phyloP scores from a whole-genome alignment of 2,329 filamentous ascomycete genomes.

The Didymosphaeria variabile region DNA sequence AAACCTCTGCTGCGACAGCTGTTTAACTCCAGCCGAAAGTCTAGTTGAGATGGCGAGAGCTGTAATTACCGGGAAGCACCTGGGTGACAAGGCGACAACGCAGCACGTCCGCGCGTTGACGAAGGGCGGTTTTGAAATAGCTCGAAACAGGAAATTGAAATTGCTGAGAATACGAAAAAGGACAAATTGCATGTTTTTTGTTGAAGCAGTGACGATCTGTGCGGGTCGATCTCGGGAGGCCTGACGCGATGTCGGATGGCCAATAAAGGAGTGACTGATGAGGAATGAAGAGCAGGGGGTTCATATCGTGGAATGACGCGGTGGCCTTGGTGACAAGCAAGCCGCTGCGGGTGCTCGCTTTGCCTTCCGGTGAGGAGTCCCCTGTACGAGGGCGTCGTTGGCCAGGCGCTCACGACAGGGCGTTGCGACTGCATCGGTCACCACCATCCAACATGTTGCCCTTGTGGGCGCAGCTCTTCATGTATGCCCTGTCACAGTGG shows the following conservation, averaged over 20 bases:
- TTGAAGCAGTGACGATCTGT: not conserved
- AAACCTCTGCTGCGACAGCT: constrained; percentile 16
- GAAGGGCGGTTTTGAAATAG: constrained; percentile 3
- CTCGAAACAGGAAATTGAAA: constrained; percentile 6
- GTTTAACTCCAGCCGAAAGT: constrained; percentile 15
- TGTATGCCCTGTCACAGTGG: constrained; percentile 6
- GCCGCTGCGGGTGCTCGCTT: not conserved
- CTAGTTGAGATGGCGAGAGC: constrained; percentile 10
- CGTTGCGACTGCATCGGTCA: not conserved
- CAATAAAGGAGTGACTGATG: not conserved
- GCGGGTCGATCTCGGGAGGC: constrained; percentile 8
- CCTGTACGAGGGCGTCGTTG: constrained; percentile 2
- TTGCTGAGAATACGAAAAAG: not conserved
- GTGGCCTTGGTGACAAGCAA: not conserved
- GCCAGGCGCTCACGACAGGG: not conserved
- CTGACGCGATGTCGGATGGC: not conserved
- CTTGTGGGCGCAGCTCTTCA: constrained; percentile 7
- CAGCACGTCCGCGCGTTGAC: not conserved
- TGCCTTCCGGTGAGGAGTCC: constrained; percentile 7
- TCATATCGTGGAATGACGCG: not conserved
- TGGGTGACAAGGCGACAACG: constrained; percentile 3
- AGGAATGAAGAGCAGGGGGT: not conserved
- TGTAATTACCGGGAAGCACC: not conserved
- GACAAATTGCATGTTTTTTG: constrained; percentile 1
- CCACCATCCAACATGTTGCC: constrained; percentile 7